phyloP scores from a whole-genome alignment of 306 rosid genomes.

The Glycine latifolia region DNA sequence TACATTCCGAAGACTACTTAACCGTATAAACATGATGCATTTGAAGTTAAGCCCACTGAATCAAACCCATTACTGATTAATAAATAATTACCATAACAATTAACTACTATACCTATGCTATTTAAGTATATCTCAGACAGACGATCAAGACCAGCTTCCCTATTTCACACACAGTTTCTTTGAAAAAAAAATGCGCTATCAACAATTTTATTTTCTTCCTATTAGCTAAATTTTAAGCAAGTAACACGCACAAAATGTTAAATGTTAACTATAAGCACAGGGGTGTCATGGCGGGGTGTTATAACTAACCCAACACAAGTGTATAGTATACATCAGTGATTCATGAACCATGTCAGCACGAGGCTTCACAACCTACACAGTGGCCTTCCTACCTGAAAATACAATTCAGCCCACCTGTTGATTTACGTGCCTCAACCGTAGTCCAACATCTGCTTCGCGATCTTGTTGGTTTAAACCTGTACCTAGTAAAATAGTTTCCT shows the following conservation, averaged over 20 bases:
- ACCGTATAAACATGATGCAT: neutral
- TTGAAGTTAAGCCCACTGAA: neutral
- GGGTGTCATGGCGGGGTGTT: conserved; percentile 30
- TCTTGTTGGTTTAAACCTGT: conserved; percentile 54
- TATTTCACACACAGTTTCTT: conserved; percentile 5
- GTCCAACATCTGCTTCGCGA: conserved; percentile 73
- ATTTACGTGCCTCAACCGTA: conserved; percentile 67
- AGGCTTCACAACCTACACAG: conserved; percentile 32
- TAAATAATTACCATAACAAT: neutral
- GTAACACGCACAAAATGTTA: conserved; percentile 44
- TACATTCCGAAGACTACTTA: neutral
- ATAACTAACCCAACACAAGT: conserved; percentile 38
- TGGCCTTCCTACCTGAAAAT: conserved; percentile 33
- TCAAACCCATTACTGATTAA: neutral
- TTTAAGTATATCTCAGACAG: neutral
- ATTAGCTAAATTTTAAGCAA: conserved; percentile 42
- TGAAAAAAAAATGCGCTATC: conserved; percentile 37
- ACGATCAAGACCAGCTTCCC: conserved; percentile 26
- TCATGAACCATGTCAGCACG: conserved; percentile 42
- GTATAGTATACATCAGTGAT: conserved; percentile 44
- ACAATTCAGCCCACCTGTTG: conserved; percentile 49
- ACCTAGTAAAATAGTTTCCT: conserved; percentile 46
- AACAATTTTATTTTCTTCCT: conserved; percentile 23
- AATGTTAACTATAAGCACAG: conserved; percentile 33
- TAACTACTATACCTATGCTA: neutral